A percentile compares a stretch with the other conserved stretches of the same genome.
Evolutionary conservation across 108 stramenopile genomes (phyloP).

Genomic region (Cyclostephanos invisitatus): DNA sequence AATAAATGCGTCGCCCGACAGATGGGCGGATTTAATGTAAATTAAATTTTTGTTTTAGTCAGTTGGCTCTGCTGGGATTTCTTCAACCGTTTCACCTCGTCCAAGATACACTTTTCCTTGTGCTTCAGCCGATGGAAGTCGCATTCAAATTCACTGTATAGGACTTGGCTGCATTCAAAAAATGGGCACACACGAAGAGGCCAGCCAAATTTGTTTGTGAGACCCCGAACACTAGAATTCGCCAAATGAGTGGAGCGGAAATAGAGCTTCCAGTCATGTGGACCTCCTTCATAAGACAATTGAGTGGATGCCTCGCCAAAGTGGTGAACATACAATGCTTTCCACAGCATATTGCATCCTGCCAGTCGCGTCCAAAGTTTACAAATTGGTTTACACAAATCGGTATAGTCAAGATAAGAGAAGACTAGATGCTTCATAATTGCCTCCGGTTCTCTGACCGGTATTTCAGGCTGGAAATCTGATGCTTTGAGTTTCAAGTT

Average conservation of each 20-base stretch:
- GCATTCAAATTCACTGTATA: not conserved
- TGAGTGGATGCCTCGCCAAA: not conserved
- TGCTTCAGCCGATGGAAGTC: not conserved
- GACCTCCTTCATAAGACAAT: not conserved
- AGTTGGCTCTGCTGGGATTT: not conserved
- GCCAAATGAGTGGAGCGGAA: not conserved
- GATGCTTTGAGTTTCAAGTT: not conserved
- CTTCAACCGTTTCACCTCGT: not conserved
- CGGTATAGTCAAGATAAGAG: not conserved
- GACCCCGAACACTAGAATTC: not conserved
- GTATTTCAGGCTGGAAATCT: not conserved
- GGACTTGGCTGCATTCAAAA: not conserved
- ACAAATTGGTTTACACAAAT: not conserved
- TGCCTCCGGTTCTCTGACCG: not conserved
- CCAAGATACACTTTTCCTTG: not conserved
- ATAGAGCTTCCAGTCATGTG: not conserved
- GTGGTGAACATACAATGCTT: not conserved
- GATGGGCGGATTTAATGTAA: not conserved
- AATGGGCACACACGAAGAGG: not conserved
- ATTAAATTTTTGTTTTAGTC: not conserved
- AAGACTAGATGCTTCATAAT: slow-evolving; percentile 1
- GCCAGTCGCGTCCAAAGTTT: not conserved
- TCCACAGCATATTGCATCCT: not conserved
- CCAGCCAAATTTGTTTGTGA: not conserved
- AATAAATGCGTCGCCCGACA: no score